Evolutionary conservation across 1,139 yeast genomes (phyloP).

Genomic region (Magnusiomyces suaveolens): DNA sequence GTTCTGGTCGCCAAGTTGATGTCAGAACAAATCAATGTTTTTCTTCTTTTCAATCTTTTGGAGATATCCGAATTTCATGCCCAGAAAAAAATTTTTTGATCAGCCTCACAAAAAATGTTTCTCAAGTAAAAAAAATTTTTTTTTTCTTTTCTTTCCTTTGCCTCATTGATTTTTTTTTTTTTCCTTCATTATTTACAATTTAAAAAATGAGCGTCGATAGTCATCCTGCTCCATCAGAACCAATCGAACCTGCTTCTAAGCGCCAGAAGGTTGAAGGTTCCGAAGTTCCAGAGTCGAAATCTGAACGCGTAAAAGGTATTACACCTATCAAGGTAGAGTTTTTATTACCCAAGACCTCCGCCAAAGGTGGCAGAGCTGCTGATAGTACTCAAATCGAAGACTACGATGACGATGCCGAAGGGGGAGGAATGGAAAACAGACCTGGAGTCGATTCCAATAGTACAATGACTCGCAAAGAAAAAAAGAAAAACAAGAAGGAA

Average conservation of each 20-base stretch:
- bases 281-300: no score
- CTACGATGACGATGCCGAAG: conserved; percentile 43
- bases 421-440: conserved; percentile 33
- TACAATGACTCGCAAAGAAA: conserved; percentile 28
- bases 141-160: no score
- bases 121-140: no score
- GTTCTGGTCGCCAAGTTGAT: no score
- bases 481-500: conserved; percentile 36
- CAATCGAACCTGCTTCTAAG: conserved; percentile 6
- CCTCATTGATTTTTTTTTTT: no score
- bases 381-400: conserved; percentile 30
- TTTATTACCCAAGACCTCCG: conserved; percentile 17
- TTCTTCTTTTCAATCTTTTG: no score
- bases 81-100: no score
- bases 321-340: conserved; percentile 61
- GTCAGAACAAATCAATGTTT: no score
- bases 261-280: conserved; percentile 6
- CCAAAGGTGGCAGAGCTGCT: conserved; percentile 14
- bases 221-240: conserved; percentile 3
- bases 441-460: conserved; percentile 37
- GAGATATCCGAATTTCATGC: no score
- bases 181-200: background rate
- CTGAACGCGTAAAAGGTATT: conserved; percentile 35
- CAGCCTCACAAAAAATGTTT: no score
- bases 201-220: conserved; percentile 8